phyloP scores from a whole-genome alignment of 345 rosid genomes.

The Aquilaria yunnanensis region DNA sequence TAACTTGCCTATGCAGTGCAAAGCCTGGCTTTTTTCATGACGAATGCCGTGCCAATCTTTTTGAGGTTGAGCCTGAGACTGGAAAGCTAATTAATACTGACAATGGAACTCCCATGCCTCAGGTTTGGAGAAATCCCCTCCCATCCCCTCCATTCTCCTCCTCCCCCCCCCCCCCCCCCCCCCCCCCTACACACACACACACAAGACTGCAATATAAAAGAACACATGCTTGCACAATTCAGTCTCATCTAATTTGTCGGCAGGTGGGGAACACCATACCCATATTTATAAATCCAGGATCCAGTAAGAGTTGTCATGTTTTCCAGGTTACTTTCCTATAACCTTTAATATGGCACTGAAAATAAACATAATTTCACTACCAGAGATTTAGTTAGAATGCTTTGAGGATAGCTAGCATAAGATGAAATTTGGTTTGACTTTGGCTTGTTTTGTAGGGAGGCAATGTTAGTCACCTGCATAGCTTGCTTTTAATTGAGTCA shows the following conservation, averaged over 20 bases:
- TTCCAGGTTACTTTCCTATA: conserved; percentile 41
- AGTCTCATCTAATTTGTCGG: background rate
- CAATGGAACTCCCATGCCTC: conserved; percentile 84
- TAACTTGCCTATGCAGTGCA: conserved; percentile 36
- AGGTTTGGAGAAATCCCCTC: conserved; percentile 32
- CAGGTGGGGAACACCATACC: conserved; percentile 61
- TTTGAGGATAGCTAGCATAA: background rate
- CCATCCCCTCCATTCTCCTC: background rate
- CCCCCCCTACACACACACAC: too few relatives aligned
- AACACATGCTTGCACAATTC: background rate
- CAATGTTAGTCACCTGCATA: conserved; percentile 83
- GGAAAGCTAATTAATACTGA: conserved; percentile 86
- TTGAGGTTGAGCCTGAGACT: conserved; percentile 71
- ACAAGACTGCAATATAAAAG: background rate
- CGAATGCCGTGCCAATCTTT: conserved; percentile 65
- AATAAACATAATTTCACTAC: background rate
- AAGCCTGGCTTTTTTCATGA: conserved; percentile 96
- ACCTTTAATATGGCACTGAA: background rate
- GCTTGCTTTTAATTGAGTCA: conserved; percentile 76
- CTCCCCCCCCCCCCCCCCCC: too few relatives aligned
- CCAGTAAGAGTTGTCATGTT: conserved; percentile 38
- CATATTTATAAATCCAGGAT: conserved; percentile 28
- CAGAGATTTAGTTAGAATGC: background rate
- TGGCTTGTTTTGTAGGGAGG: conserved; percentile 54
- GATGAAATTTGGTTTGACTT: background rate